Conservation (phyloP, 257 asterid genomes). For the Apocynum venetum region DNA sequence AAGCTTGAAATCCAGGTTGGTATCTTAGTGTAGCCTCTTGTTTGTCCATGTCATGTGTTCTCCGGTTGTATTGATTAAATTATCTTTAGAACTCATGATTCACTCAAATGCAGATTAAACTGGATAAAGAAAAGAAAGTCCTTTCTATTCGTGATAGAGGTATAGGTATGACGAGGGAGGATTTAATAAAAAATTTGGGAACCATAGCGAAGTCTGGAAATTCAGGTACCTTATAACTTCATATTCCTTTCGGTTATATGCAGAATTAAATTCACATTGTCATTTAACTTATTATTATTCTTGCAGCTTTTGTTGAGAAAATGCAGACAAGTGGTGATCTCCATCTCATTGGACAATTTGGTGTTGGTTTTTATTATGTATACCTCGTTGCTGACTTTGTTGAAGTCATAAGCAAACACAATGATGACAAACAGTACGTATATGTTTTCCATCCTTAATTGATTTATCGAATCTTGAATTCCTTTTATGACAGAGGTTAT, state of each 20-base stretch:
- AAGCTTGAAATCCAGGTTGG: conserved; percentile 94
- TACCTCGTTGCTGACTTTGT: conserved; percentile 93
- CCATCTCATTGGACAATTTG: conserved; percentile 92
- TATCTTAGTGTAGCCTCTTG: neutral
- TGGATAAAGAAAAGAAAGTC: conserved; percentile 88
- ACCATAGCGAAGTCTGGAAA: conserved; percentile 98
- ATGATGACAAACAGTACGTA: conserved; percentile 85
- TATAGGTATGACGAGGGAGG: conserved; percentile 97
- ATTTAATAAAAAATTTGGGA: conserved; percentile 89
- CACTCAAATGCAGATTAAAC: conserved; percentile 55
- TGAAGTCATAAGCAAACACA: conserved; percentile 91
- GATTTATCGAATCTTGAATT: neutral
- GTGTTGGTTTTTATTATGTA: conserved; percentile 95
- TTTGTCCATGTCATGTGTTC: neutral
- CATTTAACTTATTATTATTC: conserved; percentile 3
- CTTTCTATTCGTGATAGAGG: conserved; percentile 91
- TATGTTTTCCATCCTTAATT: neutral
- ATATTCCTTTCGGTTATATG: neutral
- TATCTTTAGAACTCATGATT: neutral
- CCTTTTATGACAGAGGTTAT: neutral
- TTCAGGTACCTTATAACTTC: conserved; percentile 51
- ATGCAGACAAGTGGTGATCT: conserved; percentile 95
- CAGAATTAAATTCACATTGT: neutral
- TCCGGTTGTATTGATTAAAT: neutral
- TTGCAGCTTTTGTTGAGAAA: conserved; percentile 91